Evolutionary conservation across 2,329 filamentous ascomycete species (phyloP).

Genomic region (Aspergillus sp.): DNA sequence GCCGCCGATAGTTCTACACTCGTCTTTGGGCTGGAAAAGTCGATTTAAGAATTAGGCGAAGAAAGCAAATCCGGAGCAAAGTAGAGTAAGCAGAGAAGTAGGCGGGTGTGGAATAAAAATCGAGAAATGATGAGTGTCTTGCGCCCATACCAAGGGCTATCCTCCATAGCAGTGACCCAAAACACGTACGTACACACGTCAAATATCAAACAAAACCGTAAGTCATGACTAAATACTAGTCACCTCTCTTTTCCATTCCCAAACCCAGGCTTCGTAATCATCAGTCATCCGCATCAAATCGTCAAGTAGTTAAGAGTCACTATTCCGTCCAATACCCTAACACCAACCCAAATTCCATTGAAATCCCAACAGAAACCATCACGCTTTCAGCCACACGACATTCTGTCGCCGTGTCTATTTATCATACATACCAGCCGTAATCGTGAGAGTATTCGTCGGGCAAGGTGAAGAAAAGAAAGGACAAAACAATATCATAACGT

Average conservation of each 20-base stretch:
- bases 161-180: neutral
- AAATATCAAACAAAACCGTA: neutral
- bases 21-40: neutral
- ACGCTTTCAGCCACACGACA: neutral
- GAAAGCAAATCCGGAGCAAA: neutral
- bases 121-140: neutral
- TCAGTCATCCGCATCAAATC: slow-evolving; percentile 10
- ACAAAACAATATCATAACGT: neutral
- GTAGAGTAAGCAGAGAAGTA: neutral
- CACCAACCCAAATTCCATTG: slow-evolving; percentile 4
- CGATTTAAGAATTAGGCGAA: neutral
- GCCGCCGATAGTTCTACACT: neutral
- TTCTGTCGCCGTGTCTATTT: slow-evolving; percentile 13
- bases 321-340: slow-evolving; percentile 4
- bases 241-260: neutral
- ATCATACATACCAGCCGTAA: slow-evolving; percentile 20
- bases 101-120: neutral
- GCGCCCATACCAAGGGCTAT: neutral
- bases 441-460: slow-evolving; percentile 2
- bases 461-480: neutral
- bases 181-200: neutral
- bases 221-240: slow-evolving; percentile 2
- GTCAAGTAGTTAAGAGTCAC: neutral
- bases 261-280: slow-evolving; percentile 3
- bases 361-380: neutral